Evolutionary conservation across 495 filamentous ascomycete species (phyloP).

Genomic region (Penicillium pulvis): DNA sequence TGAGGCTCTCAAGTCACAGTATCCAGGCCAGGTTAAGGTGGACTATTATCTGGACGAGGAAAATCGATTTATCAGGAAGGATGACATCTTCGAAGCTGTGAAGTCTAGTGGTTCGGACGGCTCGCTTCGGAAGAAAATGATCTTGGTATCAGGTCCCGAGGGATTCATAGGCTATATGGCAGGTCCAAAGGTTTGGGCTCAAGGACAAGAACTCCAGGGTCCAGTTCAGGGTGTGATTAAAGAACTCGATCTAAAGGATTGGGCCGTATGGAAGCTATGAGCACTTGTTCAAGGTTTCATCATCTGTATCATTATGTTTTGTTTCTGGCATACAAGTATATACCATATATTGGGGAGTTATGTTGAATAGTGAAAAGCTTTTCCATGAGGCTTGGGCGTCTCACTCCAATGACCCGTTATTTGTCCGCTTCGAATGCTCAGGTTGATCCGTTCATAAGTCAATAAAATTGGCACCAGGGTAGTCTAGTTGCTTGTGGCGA

Average conservation of each 20-base stretch:
- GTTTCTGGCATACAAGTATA: constrained; percentile 16
- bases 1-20: constrained; percentile 55
- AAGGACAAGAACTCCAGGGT: constrained; percentile 73
- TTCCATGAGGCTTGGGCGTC: constrained; percentile 15
- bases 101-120: constrained; percentile 23
- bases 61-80: constrained; percentile 58
- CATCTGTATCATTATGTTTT: constrained; percentile 26
- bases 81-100: constrained; percentile 44
- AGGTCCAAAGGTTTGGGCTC: constrained; percentile 72
- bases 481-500: constrained; percentile 43
- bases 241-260: constrained; percentile 54
- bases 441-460: constrained; percentile 18
- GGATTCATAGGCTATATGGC: constrained; percentile 82
- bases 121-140: constrained; percentile 51
- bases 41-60: constrained; percentile 83
- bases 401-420: constrained; percentile 15
- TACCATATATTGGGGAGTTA: constrained; percentile 26
- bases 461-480: background rate
- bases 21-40: constrained; percentile 58
- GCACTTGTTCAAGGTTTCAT: constrained; percentile 3
- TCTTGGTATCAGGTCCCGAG: constrained; percentile 85
- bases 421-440: constrained; percentile 12
- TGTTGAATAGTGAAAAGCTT: constrained; percentile 31
- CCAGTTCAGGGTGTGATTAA: constrained; percentile 57
- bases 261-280: constrained; percentile 67